A percentile compares a stretch with the other conserved stretches of the same genome.
phyloP scores from a whole-genome alignment of 164 flowering plant species.

The Amborella trichopoda region DNA sequence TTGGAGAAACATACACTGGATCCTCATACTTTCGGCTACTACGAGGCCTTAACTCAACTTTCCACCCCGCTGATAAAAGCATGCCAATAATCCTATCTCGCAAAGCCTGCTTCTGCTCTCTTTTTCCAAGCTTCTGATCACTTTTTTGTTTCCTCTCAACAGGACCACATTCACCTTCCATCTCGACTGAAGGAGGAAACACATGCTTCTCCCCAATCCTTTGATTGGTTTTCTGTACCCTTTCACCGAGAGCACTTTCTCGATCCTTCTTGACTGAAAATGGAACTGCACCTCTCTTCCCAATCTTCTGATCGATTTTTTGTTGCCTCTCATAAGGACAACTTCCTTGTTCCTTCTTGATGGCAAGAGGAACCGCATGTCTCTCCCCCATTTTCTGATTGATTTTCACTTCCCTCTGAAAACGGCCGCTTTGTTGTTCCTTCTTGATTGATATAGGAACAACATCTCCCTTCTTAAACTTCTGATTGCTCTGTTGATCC shows the following conservation, averaged over 20 bases:
- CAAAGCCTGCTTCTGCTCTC: not conserved
- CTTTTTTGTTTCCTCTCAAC: not conserved
- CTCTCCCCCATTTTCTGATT: not conserved
- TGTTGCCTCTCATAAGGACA: not conserved
- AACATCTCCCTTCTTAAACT: not conserved
- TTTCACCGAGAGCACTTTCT: not conserved
- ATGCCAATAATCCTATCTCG: not conserved
- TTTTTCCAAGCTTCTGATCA: not conserved
- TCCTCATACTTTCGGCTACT: not conserved
- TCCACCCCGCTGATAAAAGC: conserved; percentile 1
- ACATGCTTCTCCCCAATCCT: not conserved
- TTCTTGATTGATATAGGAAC: not conserved
- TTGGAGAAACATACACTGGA: conserved; percentile 1
- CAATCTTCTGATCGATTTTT: not conserved
- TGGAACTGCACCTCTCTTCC: not conserved
- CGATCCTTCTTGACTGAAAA: not conserved
- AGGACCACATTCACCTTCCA: not conserved
- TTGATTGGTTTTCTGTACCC: not conserved
- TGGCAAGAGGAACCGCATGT: too few relatives aligned
- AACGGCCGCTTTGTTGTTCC: not conserved
- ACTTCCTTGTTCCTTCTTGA: too few relatives aligned
- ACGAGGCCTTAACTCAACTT: not conserved
- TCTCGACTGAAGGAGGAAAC: not conserved
- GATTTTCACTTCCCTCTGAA: not conserved
- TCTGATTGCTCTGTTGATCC: not conserved